A percentile compares a stretch with the other conserved stretches of the same genome.
phyloP scores from a whole-genome alignment of 306 rosid genomes.

The Betula pendula region DNA sequence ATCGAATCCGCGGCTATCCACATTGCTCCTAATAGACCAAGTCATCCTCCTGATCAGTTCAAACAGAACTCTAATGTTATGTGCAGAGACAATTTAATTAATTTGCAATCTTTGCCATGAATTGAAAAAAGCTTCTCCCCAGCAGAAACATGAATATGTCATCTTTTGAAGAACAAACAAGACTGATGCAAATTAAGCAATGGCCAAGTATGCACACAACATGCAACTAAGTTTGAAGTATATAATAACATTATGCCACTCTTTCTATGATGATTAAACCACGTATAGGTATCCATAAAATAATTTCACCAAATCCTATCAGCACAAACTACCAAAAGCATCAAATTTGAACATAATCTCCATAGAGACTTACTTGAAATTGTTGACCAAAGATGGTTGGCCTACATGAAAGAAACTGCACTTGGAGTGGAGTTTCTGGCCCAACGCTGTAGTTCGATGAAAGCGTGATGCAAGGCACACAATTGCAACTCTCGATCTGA shows the following conservation, averaged over 20 bases:
- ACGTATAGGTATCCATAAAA: neutral
- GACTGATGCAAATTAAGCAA: constrained; percentile 1
- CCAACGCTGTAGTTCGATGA: constrained; percentile 27
- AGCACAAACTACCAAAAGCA: neutral
- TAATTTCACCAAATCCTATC: neutral
- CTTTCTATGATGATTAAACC: neutral
- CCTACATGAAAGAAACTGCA: constrained; percentile 32
- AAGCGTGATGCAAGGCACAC: constrained; percentile 33
- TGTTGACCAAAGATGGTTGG: constrained; percentile 41
- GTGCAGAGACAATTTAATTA: neutral
- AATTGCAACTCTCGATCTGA: constrained; percentile 32
- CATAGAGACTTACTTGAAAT: constrained; percentile 56
- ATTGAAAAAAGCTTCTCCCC: neutral
- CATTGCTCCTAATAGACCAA: constrained; percentile 62
- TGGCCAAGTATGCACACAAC: neutral
- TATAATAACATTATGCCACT: neutral
- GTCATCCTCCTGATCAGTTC: constrained; percentile 55
- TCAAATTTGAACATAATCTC: neutral
- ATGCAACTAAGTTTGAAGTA: neutral
- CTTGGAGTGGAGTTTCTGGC: constrained; percentile 33
- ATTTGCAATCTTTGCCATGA: neutral
- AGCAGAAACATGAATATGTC: neutral
- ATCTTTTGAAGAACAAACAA: neutral
- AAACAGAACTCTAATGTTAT: constrained; percentile 6
- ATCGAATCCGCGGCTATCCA: constrained; percentile 51